Evolutionary conservation across 2,329 filamentous ascomycete species (phyloP).

Genomic region (Phaeosphaeria sp.): DNA sequence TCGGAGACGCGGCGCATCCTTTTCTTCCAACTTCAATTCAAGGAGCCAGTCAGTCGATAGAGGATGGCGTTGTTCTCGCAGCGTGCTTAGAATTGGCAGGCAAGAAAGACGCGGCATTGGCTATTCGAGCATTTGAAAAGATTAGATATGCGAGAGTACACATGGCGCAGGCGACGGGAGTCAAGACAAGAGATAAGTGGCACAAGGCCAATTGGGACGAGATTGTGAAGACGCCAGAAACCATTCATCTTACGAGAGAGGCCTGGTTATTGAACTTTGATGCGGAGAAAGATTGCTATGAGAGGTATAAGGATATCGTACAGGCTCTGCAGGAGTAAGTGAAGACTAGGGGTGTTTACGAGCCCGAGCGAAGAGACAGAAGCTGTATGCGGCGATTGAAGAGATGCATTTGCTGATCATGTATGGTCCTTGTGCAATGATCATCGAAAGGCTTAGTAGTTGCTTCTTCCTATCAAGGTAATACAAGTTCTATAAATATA

Average conservation of each 20-base stretch:
- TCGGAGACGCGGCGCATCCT: constrained; percentile 62
- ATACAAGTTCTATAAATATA: too few relatives aligned
- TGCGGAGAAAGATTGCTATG: constrained; percentile 38
- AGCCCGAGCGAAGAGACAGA: constrained; percentile 10
- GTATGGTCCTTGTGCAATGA: too few relatives aligned
- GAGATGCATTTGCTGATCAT: too few relatives aligned
- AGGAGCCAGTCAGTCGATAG: constrained; percentile 61
- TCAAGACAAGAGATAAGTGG: constrained; percentile 39
- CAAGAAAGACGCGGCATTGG: constrained; percentile 31
- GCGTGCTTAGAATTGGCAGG: constrained; percentile 33
- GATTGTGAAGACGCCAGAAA: constrained; percentile 32
- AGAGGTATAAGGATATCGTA: constrained; percentile 33
- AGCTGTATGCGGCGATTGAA: too few relatives aligned
- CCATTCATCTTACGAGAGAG: constrained; percentile 37
- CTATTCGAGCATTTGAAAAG: constrained; percentile 39
- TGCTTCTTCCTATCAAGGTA: too few relatives aligned
- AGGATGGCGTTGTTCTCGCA: constrained; percentile 51
- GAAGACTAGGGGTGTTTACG: constrained; percentile 5
- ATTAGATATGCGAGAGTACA: constrained; percentile 40
- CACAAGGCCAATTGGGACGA: constrained; percentile 41
- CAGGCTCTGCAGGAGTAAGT: constrained; percentile 10
- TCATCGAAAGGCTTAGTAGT: too few relatives aligned
- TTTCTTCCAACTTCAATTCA: constrained; percentile 62
- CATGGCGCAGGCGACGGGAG: constrained; percentile 35
- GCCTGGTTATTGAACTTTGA: constrained; percentile 41